Conservation (phyloP, 2,329 filamentous ascomycete genomes). For the Clarireedia paspali region DNA sequence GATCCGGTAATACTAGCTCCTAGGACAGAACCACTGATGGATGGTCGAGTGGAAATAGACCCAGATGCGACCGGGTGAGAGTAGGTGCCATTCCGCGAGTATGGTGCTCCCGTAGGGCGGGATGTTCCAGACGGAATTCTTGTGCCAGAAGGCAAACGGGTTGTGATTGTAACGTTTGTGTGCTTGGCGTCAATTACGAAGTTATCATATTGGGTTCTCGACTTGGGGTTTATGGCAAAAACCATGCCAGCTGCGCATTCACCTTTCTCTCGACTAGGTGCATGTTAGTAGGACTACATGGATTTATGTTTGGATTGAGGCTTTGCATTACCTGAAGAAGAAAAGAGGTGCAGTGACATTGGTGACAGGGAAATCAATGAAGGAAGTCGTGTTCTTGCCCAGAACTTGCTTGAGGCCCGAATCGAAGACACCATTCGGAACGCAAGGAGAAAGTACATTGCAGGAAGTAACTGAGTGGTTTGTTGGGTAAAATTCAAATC, state of each 20-base stretch:
- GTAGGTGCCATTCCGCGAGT: slow-evolving; percentile 2
- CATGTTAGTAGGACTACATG: neutral
- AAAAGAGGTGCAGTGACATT: slow-evolving; percentile 5
- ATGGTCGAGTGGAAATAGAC: neutral
- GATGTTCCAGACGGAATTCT: neutral
- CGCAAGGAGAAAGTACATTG: slow-evolving; percentile 4
- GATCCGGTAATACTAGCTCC: neutral
- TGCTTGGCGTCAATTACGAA: slow-evolving; percentile 5
- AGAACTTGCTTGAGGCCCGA: slow-evolving; percentile 9
- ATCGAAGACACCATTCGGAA: slow-evolving; percentile 8
- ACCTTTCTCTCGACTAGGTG: slow-evolving; percentile 3
- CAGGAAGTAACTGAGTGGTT: slow-evolving; percentile 12
- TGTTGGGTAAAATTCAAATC: slow-evolving; percentile 8
- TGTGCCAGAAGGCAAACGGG: slow-evolving; percentile 4
- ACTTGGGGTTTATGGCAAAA: slow-evolving; percentile 12
- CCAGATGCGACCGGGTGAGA: neutral
- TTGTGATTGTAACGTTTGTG: neutral
- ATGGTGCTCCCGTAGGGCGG: neutral
- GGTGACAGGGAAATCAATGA: slow-evolving; percentile 10
- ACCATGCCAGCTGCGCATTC: slow-evolving; percentile 13
- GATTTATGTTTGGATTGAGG: neutral
- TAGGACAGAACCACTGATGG: neutral
- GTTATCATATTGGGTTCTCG: neutral
- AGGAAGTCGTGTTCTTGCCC: slow-evolving; percentile 7
- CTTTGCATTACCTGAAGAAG: slow-evolving; percentile 5